A percentile compares a stretch with the other conserved stretches of the same genome.
These are phyloP conservation scores for Paratinospora sagittata DNA, from an alignment of 164 flowering plant species.

Conservation along the genomic window DNA sequence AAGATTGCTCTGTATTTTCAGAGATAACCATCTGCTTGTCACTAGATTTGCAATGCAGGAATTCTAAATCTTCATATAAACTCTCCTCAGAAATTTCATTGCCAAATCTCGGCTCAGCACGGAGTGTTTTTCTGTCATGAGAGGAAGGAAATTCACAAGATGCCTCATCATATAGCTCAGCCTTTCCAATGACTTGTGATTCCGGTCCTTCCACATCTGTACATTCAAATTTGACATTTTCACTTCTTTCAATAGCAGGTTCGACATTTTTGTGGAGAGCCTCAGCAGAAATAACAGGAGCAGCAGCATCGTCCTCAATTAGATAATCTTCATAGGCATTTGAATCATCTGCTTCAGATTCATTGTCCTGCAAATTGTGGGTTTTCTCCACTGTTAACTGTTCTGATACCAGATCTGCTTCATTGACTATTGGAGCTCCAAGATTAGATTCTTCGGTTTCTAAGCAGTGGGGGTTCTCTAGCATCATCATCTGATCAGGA, in stretches of 20 bases:
- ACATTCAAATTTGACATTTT: not conserved
- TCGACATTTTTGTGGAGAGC: not conserved
- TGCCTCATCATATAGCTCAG: not conserved
- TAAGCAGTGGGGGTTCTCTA: not conserved
- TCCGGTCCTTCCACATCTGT: not conserved
- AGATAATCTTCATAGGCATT: not conserved
- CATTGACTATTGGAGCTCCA: not conserved
- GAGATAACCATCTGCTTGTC: no score
- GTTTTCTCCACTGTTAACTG: not conserved
- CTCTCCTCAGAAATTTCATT: no score
- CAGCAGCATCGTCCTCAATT: not conserved
- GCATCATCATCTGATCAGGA: not conserved
- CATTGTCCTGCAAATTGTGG: not conserved
- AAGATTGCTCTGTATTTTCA: not conserved
- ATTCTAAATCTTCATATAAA: no score
- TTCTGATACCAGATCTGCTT: conserved; percentile 3
- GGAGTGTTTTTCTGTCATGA: no score
- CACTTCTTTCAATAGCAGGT: not conserved
- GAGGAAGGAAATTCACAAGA: no score
- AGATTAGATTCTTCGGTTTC: not conserved
- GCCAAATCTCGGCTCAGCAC: no score
- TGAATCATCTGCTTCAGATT: conserved; percentile 7
- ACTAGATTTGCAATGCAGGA: no score
- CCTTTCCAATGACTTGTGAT: not conserved
- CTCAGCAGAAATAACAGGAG: not conserved